Percentiles rank a stretch among this genome's conserved stretches.
Conservation (phyloP, 2,329 filamentous ascomycete genomes). For the Laburnicola sp. region DNA sequence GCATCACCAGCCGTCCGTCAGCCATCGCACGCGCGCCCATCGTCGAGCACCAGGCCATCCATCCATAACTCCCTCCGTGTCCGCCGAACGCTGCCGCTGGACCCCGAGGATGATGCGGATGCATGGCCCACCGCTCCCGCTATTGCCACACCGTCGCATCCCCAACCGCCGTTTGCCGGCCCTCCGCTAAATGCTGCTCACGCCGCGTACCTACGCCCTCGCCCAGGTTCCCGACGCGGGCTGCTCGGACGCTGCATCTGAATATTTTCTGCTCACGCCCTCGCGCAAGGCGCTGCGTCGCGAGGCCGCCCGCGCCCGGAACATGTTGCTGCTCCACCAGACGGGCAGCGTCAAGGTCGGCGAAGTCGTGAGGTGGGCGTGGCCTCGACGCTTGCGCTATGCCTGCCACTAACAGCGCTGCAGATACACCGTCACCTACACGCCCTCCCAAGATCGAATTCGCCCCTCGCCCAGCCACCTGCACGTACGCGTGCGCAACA, state of each 20-base stretch:
- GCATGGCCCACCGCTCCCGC: slow-evolving; percentile 9
- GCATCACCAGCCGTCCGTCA: background rate
- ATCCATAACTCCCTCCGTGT: too few relatives aligned
- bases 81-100: too few relatives aligned
- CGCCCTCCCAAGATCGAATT: slow-evolving; percentile 83
- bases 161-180: slow-evolving; percentile 26
- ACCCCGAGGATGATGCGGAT: slow-evolving; percentile 4
- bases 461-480: slow-evolving; percentile 80
- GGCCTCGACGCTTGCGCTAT: slow-evolving; percentile 12
- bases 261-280: slow-evolving; percentile 39
- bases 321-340: slow-evolving; percentile 90
- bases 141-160: slow-evolving; percentile 13
- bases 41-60: too few relatives aligned
- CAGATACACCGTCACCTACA: slow-evolving; percentile 85
- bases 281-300: slow-evolving; percentile 40
- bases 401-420: slow-evolving; percentile 15
- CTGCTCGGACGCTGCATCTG: slow-evolving; percentile 30
- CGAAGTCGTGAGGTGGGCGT: slow-evolving; percentile 78
- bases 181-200: slow-evolving; percentile 47
- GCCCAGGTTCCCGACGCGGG: slow-evolving; percentile 43
- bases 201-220: slow-evolving; percentile 45
- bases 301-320: slow-evolving; percentile 38
- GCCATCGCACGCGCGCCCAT: background rate
- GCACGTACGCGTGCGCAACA: slow-evolving; percentile 88
- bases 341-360: slow-evolving; percentile 90